Conservation (phyloP, 169 alveolate species). For the Plasmodium relictum region DNA sequence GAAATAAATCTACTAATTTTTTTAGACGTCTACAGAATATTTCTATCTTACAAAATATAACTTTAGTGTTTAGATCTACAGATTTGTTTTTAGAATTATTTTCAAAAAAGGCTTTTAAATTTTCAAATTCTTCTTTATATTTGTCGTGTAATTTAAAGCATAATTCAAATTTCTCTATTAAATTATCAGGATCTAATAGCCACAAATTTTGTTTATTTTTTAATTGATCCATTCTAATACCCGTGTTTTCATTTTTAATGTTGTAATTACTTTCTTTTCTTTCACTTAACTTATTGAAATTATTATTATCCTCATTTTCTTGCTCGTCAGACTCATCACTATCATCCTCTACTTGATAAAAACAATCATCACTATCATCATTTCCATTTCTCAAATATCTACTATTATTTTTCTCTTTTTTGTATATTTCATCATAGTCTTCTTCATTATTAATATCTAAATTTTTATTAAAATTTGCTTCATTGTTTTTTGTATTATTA, state of each 20-base stretch:
- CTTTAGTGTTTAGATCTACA: constrained; percentile 96
- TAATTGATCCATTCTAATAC: constrained; percentile 3
- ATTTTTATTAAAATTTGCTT: constrained; percentile 4
- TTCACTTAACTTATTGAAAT: background rate
- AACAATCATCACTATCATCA: constrained; percentile 9
- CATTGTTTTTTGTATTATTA: background rate
- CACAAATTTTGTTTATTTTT: constrained; percentile 84
- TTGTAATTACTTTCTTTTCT: constrained; percentile 9
- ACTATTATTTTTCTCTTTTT: constrained; percentile 1
- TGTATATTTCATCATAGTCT: background rate
- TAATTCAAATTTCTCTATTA: constrained; percentile 92
- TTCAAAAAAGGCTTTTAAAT: constrained; percentile 93
- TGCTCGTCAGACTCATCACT: constrained; percentile 26
- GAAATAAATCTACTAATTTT: constrained; percentile 95
- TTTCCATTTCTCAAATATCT: constrained; percentile 4
- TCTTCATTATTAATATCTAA: constrained; percentile 6
- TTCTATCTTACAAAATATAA: constrained; percentile 97
- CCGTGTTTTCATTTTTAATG: background rate
- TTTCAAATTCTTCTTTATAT: constrained; percentile 93
- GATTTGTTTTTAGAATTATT: constrained; percentile 95
- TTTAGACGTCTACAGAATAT: constrained; percentile 95
- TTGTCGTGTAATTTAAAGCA: constrained; percentile 94
- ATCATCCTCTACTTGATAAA: background rate
- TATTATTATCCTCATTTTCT: constrained; percentile 11
- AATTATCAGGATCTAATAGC: constrained; percentile 93